phyloP scores from a whole-genome alignment of 2,329 filamentous ascomycete species.

The Diplodia intermedia region DNA sequence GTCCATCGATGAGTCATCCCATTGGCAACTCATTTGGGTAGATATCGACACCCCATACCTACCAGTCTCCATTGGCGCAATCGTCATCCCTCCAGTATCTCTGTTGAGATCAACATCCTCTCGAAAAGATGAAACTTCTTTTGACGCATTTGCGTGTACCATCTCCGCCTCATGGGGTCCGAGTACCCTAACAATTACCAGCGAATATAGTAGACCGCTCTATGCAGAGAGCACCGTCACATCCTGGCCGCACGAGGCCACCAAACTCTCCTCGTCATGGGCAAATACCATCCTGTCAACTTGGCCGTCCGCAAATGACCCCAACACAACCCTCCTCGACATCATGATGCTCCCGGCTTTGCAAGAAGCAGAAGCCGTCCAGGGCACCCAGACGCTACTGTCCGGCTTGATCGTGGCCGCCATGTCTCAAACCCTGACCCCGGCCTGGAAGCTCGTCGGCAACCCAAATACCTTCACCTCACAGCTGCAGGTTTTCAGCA shows the following conservation, averaged over 20 bases:
- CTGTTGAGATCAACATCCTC: too few relatives aligned
- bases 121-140: background rate
- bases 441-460: background rate
- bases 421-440: background rate
- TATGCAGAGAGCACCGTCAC: background rate
- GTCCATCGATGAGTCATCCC: background rate
- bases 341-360: background rate
- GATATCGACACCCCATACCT: background rate
- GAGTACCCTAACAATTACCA: too few relatives aligned
- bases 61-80: background rate
- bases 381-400: background rate
- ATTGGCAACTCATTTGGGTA: background rate
- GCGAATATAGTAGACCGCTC: too few relatives aligned
- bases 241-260: background rate
- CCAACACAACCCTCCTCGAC: background rate
- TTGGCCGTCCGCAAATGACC: background rate
- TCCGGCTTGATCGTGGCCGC: background rate
- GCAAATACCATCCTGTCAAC: background rate
- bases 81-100: background rate
- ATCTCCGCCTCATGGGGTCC: background rate
- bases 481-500: background rate
- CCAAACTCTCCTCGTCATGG: background rate
- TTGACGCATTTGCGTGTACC: background rate
- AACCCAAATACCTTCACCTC: background rate
- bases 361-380: background rate